Percentiles rank a stretch among this genome's conserved stretches.
phyloP scores from a whole-genome alignment of 768 basidiomycete species.

The Suillus fuscotomentosus region DNA sequence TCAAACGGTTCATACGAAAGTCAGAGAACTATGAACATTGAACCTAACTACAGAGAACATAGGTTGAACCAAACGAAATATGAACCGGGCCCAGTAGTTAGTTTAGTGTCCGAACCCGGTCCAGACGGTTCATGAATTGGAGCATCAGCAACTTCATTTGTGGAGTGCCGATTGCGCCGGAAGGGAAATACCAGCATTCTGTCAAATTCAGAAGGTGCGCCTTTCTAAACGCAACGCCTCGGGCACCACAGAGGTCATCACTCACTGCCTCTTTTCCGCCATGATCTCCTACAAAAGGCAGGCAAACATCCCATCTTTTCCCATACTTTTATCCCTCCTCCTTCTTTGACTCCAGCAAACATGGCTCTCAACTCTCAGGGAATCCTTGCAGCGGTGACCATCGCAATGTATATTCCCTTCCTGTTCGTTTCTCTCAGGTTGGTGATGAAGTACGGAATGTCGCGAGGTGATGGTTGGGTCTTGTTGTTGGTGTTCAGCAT shows the following conservation, averaged over 20 bases:
- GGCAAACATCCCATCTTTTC: background rate
- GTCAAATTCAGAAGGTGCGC: background rate
- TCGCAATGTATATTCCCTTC: slow-evolving; percentile 61
- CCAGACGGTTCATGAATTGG: too few species aligned
- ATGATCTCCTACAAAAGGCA: slow-evolving; percentile 19
- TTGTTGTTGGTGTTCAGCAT: slow-evolving; percentile 60
- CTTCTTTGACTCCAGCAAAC: slow-evolving; percentile 4
- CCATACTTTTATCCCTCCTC: slow-evolving; percentile 3
- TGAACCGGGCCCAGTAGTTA: too few species aligned
- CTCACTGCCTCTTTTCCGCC: slow-evolving; percentile 19
- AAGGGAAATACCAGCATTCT: background rate
- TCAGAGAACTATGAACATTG: too few species aligned
- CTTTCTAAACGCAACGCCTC: background rate
- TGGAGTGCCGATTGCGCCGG: too few species aligned
- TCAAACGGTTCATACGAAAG: too few species aligned
- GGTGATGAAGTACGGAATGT: slow-evolving; percentile 52
- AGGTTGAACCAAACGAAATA: too few species aligned
- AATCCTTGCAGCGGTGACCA: slow-evolving; percentile 56
- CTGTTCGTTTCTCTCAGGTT: slow-evolving; percentile 44
- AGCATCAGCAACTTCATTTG: too few species aligned
- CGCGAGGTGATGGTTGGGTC: slow-evolving; percentile 65
- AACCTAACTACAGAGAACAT: too few species aligned
- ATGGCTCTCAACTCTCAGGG: slow-evolving; percentile 41
- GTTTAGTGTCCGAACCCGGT: too few species aligned
- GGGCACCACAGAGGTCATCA: background rate